phyloP scores from a whole-genome alignment of 192 early-diverging fungal genomes.

The Gaertneriomyces semiglobifer region DNA sequence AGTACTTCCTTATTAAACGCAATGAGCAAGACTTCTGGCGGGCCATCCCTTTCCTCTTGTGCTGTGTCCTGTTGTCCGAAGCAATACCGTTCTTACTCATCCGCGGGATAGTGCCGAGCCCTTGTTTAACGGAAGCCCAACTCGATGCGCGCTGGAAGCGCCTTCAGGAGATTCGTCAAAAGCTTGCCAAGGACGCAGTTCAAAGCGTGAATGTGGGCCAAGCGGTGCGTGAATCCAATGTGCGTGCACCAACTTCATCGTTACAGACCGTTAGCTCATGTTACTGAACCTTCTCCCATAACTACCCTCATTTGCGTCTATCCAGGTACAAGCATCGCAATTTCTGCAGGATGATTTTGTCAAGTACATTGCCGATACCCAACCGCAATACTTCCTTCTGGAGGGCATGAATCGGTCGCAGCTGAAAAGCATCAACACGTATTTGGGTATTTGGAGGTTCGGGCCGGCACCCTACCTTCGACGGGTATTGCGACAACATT shows the following conservation, averaged over 20 bases:
- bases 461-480: slow-evolving; percentile 22
- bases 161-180: slow-evolving; percentile 3
- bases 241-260: background rate
- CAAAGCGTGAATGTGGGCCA: slow-evolving; percentile 18
- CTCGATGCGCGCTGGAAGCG: slow-evolving; percentile 16
- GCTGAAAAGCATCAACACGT: slow-evolving; percentile 20
- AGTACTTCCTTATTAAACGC: slow-evolving; percentile 27
- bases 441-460: slow-evolving; percentile 22
- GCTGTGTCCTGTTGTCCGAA: slow-evolving; percentile 26
- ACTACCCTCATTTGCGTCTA: background rate
- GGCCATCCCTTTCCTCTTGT: slow-evolving; percentile 24
- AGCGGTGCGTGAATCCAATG: slow-evolving; percentile 22
- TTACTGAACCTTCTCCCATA: background rate
- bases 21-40: slow-evolving; percentile 30
- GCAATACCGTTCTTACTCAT: slow-evolving; percentile 26
- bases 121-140: slow-evolving; percentile 23
- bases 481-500: slow-evolving; percentile 21
- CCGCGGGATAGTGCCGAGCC: slow-evolving; percentile 26
- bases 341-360: slow-evolving; percentile 19
- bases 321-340: slow-evolving; percentile 10
- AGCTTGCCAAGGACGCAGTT: slow-evolving; percentile 5
- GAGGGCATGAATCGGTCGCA: slow-evolving; percentile 13
- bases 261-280: background rate
- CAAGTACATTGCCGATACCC: slow-evolving; percentile 15
- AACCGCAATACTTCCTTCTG: slow-evolving; percentile 27